Conservation (phyloP, 257 asterid species). For the Solanum habrochaites region DNA sequence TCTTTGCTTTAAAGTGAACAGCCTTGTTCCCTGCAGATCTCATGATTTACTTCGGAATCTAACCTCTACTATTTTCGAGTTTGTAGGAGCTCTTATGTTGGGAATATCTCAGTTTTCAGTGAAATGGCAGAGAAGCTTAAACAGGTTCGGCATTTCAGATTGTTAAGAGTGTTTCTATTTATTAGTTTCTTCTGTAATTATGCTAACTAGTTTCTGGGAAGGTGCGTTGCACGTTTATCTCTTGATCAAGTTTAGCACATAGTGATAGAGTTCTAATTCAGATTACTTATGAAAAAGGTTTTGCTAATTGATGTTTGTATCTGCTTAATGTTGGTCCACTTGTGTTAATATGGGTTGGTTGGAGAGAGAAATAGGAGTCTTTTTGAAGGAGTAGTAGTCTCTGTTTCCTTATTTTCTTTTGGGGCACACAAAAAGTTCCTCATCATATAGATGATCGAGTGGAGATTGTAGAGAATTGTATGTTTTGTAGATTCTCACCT, state of each 20-base stretch:
- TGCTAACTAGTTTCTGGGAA: neutral
- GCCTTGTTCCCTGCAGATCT: neutral
- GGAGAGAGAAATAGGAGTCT: neutral
- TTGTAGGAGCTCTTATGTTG: conserved; percentile 71
- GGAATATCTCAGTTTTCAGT: conserved; percentile 55
- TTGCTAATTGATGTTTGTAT: neutral
- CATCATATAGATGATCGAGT: neutral
- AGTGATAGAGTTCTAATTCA: too few species aligned
- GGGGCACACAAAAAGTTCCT: neutral
- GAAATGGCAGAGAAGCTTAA: conserved; percentile 74
- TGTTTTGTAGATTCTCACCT: neutral
- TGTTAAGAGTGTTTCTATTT: neutral
- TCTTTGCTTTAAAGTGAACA: neutral
- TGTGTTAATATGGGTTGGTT: neutral
- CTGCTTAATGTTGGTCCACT: neutral
- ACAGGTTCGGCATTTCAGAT: conserved; percentile 43
- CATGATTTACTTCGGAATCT: conserved; percentile 2
- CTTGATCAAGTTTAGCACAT: too few species aligned
- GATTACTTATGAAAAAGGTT: neutral
- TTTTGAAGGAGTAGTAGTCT: neutral
- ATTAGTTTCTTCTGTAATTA: neutral
- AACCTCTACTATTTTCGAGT: conserved; percentile 1
- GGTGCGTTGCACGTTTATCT: too few species aligned
- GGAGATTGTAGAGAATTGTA: neutral
- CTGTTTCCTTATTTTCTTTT: neutral